Evolutionary conservation across 805 yeast genomes (phyloP), one percentile per base, ranked within the genome.

Genomic region (Diddensiella caesifluorescens): DNA sequence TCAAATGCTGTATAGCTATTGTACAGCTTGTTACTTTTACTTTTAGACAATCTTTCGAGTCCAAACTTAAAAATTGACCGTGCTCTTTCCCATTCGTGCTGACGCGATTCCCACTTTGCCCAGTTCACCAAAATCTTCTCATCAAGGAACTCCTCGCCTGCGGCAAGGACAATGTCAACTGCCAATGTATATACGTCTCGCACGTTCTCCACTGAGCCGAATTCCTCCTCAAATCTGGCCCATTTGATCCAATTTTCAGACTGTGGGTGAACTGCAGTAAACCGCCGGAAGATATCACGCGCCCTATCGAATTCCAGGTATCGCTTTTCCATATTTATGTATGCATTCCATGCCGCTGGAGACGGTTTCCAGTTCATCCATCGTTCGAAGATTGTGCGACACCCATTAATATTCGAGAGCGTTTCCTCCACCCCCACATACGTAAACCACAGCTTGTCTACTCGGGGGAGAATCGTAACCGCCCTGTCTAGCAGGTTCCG

Each of bases 401-500:
- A 81, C 5, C 80, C 79, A 3, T 65, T 58, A 30, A 75, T 63
- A 54, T 86, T 78, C 29, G 78, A 79, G 20, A 87, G 62, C 0
- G 83, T 72, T 61, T 88, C 97, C 60, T 88, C 97, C 13, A 89
- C 73, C 35, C 82, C 79, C 5, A 84, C 79, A 55, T 86, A 88
- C 46, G 79, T 71, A 56, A 75, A 84, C 97, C 97, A 90, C 16
- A 90, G 63, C 58, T 89, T 89, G 53, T 83, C 89, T 3, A 82
- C 79, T 20, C 85, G 68, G 0, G 97, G 97, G 20, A 89, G 64
- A 0, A 77, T 60, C 1, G 78, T 72, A 0, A 83, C 79, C 0
- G 87, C 94, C 32, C 97, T 66, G 39, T 87, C 88, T 22, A 90
- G 65, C 21, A 92, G 53, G 56, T 90, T 89, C 51, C 95, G 67